Evolutionary conservation across 1,139 yeast genomes (phyloP).

Genomic region (Nakaseomyces kungkrabaensis): DNA sequence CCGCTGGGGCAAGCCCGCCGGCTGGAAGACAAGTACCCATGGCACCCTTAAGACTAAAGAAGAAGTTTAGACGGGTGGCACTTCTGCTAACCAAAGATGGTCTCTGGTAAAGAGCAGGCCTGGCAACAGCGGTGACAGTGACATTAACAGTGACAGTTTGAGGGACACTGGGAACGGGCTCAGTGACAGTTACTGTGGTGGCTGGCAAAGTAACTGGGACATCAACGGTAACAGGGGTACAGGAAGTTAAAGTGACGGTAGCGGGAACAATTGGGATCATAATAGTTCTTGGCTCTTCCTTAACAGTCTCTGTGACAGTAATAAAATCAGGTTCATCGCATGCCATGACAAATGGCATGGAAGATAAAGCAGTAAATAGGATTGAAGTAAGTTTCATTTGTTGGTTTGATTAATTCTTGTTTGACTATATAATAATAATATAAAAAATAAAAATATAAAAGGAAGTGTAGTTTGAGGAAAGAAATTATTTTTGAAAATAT

Average conservation of each 20-base stretch:
- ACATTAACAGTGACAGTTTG: not conserved
- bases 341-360: not conserved
- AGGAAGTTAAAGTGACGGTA: not conserved
- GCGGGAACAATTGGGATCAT: not conserved
- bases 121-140: not conserved
- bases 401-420: not conserved
- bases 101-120: not conserved
- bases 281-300: not conserved
- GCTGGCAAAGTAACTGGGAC: not conserved
- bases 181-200: not conserved
- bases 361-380: not conserved
- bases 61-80: not conserved
- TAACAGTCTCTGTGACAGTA: not conserved
- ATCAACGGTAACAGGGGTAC: not conserved
- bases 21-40: conserved; percentile 1
- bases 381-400: not conserved
- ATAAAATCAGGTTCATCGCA: not conserved
- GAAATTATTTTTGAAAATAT: not conserved
- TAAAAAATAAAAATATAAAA: not conserved
- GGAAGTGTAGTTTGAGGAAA: not conserved
- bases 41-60: not conserved
- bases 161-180: not conserved
- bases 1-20: not conserved
- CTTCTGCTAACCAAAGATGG: not conserved
- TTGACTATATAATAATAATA: not conserved